Percentiles rank a stretch among this genome's conserved stretches.
These are phyloP conservation scores for Primulina tabacum DNA, from an alignment of 257 asterid species.

Conservation along the genomic window DNA sequence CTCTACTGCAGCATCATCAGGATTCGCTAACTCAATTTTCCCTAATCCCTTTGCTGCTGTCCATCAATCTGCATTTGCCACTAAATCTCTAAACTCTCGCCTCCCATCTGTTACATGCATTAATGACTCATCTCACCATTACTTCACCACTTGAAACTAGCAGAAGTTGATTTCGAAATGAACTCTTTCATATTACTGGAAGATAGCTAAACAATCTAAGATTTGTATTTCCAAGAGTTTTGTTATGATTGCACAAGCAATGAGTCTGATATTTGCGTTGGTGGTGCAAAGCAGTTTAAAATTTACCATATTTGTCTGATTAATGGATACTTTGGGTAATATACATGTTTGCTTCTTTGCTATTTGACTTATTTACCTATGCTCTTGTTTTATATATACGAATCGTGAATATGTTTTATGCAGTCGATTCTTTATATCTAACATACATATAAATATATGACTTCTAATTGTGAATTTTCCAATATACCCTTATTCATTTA, in stretches of 20 bases:
- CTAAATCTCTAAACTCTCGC: slow-evolving; percentile 33
- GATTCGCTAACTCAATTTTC: slow-evolving; percentile 70
- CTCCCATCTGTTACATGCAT: slow-evolving; percentile 38
- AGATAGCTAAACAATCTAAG: slow-evolving; percentile 18
- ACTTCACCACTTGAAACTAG: slow-evolving; percentile 37
- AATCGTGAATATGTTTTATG: neutral
- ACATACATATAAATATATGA: too few species aligned
- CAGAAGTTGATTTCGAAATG: slow-evolving; percentile 23
- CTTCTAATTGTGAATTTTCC: too few species aligned
- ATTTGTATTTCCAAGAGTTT: slow-evolving; percentile 11
- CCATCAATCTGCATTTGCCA: slow-evolving; percentile 38
- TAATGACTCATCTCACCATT: slow-evolving; percentile 34
- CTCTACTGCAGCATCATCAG: slow-evolving; percentile 99
- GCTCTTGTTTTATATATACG: neutral
- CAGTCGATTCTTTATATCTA: too few species aligned
- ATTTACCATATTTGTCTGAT: neutral
- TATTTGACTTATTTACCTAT: neutral
- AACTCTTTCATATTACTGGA: slow-evolving; percentile 15
- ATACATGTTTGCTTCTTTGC: neutral
- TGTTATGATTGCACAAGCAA: neutral
- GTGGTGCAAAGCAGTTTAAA: neutral
- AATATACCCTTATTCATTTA: too few species aligned
- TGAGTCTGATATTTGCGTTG: slow-evolving; percentile 4
- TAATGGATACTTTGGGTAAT: neutral
- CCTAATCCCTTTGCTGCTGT: slow-evolving; percentile 42